phyloP scores from a whole-genome alignment of 1,139 yeast species.

The Zygosaccharomyces sapae region DNA sequence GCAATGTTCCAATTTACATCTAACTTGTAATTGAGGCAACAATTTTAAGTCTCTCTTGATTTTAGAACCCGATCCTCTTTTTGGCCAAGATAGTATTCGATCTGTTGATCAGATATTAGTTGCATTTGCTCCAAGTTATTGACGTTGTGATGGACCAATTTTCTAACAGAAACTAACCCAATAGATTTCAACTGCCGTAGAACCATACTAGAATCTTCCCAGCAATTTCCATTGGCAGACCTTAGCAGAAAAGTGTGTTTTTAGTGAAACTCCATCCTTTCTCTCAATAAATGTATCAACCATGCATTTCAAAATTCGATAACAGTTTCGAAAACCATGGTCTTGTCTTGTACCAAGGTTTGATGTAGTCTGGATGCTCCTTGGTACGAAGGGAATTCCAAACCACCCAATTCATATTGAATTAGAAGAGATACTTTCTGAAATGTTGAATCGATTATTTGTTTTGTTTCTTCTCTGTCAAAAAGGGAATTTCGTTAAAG shows the following conservation, averaged over 20 bases:
- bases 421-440: slow-evolving; percentile 41
- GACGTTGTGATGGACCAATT: slow-evolving; percentile 39
- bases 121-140: slow-evolving; percentile 34
- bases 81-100: slow-evolving; percentile 42
- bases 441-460: slow-evolving; percentile 25
- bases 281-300: slow-evolving; percentile 42
- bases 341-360: slow-evolving; percentile 43
- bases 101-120: slow-evolving; percentile 33
- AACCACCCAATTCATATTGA: slow-evolving; percentile 47
- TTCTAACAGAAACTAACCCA: slow-evolving; percentile 41
- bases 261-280: slow-evolving; percentile 42
- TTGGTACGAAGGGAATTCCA: slow-evolving; percentile 42
- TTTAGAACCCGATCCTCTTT: slow-evolving; percentile 41
- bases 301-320: slow-evolving; percentile 42
- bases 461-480: slow-evolving; percentile 27
- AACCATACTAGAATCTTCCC: slow-evolving; percentile 46
- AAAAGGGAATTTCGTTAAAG: slow-evolving; percentile 38
- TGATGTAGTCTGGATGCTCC: slow-evolving; percentile 42
- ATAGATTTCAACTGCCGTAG: slow-evolving; percentile 45
- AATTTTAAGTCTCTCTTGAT: slow-evolving; percentile 31
- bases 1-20: slow-evolving; percentile 16
- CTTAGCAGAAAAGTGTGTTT: slow-evolving; percentile 39
- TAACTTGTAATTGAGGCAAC: slow-evolving; percentile 36
- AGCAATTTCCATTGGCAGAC: slow-evolving; percentile 42
- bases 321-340: slow-evolving; percentile 40